phyloP scores from a whole-genome alignment of 106 monocot genomes.

The Acanthochlamys bracteata region DNA sequence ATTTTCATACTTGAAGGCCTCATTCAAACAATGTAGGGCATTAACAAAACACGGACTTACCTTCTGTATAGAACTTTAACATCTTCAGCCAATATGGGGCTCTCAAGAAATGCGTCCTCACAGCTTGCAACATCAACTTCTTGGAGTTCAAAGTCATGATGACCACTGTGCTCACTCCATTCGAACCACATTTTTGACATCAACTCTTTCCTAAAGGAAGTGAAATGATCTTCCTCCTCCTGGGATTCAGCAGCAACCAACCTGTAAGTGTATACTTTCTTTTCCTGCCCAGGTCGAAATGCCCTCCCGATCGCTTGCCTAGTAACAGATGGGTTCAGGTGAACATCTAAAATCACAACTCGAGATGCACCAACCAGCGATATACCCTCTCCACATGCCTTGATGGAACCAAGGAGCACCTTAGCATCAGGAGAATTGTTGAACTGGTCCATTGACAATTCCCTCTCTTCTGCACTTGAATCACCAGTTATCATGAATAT shows the following conservation, averaged over 20 bases:
- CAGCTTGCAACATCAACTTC: conserved; percentile 22
- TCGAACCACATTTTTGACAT: conserved; percentile 96
- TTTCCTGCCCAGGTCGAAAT: conserved; percentile 79
- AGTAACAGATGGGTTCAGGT: conserved; percentile 89
- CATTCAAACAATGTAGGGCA: no score
- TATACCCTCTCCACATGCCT: conserved; percentile 95
- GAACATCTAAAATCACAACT: conserved; percentile 81
- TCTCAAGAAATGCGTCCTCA: conserved; percentile 58
- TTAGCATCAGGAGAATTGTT: conserved; percentile 77
- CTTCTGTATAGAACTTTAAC: conserved; percentile 55
- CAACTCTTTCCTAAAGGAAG: conserved; percentile 72
- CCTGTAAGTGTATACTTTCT: conserved; percentile 66
- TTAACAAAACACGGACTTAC: conserved; percentile 21
- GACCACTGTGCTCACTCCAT: conserved; percentile 43
- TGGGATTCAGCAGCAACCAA: conserved; percentile 69
- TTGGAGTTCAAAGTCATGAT: conserved; percentile 40
- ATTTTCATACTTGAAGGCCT: no score
- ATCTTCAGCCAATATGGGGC: conserved; percentile 34
- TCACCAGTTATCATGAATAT: conserved; percentile 85
- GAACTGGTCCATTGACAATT: conserved; percentile 71
- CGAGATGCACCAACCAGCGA: conserved; percentile 88
- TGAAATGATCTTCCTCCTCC: conserved; percentile 59
- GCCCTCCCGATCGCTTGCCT: conserved; percentile 92
- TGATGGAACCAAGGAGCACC: conserved; percentile 88
- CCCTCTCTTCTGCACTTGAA: conserved; percentile 61